These are phyloP conservation scores for Trematosphaeria pertusa DNA, from an alignment of 2,329 filamentous ascomycete species.

Conservation along the genomic window DNA sequence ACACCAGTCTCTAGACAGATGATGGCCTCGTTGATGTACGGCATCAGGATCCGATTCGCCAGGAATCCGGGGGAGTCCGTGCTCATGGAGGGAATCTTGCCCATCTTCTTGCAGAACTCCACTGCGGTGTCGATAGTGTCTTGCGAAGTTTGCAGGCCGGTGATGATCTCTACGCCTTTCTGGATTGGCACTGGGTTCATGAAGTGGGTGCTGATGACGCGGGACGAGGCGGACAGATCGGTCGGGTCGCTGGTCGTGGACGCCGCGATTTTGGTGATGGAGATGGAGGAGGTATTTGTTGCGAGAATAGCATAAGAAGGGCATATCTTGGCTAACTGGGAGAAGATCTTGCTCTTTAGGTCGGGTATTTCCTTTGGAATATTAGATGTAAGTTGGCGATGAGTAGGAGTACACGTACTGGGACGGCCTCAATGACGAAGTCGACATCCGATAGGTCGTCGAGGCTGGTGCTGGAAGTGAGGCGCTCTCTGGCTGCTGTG, in stretches of 20 bases:
- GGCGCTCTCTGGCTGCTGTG: slow-evolving; percentile 71
- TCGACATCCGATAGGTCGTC: slow-evolving; percentile 83
- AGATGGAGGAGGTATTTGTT: slow-evolving; percentile 98
- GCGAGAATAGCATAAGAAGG: slow-evolving; percentile 87
- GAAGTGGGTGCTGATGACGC: slow-evolving; percentile 95
- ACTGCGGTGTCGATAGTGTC: slow-evolving; percentile 83
- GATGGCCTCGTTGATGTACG: slow-evolving; percentile 98
- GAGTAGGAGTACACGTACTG: slow-evolving; percentile 47
- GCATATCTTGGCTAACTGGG: slow-evolving; percentile 79
- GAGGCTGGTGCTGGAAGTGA: slow-evolving; percentile 75
- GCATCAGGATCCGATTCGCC: slow-evolving; percentile 97
- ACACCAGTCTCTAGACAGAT: slow-evolving; percentile 95
- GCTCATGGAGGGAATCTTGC: slow-evolving; percentile 86
- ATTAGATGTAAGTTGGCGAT: slow-evolving; percentile 5
- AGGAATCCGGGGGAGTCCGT: slow-evolving; percentile 93
- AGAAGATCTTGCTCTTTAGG: slow-evolving; percentile 89
- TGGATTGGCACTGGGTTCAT: slow-evolving; percentile 99
- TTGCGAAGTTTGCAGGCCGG: slow-evolving; percentile 86
- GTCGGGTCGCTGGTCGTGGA: slow-evolving; percentile 79
- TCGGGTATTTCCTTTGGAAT: slow-evolving; percentile 72
- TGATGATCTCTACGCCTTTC: slow-evolving; percentile 97
- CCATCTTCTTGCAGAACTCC: slow-evolving; percentile 88
- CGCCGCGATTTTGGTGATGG: slow-evolving; percentile 93
- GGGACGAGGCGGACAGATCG: slow-evolving; percentile 80
- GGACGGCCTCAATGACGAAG: slow-evolving; percentile 97